phyloP scores from a whole-genome alignment of 768 basidiomycete species.

The Leccinum boreale region DNA sequence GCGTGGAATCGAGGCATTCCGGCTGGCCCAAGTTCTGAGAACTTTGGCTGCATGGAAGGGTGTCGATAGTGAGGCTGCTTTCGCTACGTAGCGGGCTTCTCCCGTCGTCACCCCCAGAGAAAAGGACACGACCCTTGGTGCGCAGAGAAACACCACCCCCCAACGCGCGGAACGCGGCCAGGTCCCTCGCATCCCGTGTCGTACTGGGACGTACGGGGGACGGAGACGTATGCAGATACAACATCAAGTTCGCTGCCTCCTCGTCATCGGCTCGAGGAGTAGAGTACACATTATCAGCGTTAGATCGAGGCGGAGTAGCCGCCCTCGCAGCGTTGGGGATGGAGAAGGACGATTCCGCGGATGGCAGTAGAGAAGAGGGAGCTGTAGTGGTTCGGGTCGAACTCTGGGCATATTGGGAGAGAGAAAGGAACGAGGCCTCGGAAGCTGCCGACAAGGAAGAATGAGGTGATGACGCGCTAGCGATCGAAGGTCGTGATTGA shows the following conservation, averaged over 20 bases:
- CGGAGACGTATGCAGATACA: slow-evolving; percentile 81
- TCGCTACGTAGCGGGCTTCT: slow-evolving; percentile 29
- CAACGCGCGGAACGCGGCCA: slow-evolving; percentile 54
- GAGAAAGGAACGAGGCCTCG: slow-evolving; percentile 61
- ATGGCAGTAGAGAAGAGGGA: slow-evolving; percentile 37
- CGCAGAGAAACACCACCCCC: slow-evolving; percentile 46
- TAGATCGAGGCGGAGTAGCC: slow-evolving; percentile 35
- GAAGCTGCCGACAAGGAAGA: slow-evolving; percentile 69
- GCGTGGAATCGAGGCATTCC: slow-evolving; percentile 14
- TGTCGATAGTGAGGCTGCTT: slow-evolving; percentile 22
- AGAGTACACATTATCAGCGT: slow-evolving; percentile 37
- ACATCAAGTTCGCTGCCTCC: slow-evolving; percentile 84
- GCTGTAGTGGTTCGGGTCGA: slow-evolving; percentile 53
- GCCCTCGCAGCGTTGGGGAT: slow-evolving; percentile 22
- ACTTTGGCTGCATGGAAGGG: slow-evolving; percentile 25
- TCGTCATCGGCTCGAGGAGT: slow-evolving; percentile 59
- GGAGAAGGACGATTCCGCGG: slow-evolving; percentile 39
- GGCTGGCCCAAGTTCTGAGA: slow-evolving; percentile 22
- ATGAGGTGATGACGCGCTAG: slow-evolving; percentile 64
- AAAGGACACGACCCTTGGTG: slow-evolving; percentile 67
- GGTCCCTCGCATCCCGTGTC: slow-evolving; percentile 40
- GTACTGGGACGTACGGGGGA: slow-evolving; percentile 66
- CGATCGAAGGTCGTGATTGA: slow-evolving; percentile 59
- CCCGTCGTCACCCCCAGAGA: slow-evolving; percentile 43
- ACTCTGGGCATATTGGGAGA: slow-evolving; percentile 64